A percentile compares a stretch with the other conserved stretches of the same genome.
Evolutionary conservation across 805 yeast genomes (phyloP).

Genomic region (Brettanomyces bruxellensis): DNA sequence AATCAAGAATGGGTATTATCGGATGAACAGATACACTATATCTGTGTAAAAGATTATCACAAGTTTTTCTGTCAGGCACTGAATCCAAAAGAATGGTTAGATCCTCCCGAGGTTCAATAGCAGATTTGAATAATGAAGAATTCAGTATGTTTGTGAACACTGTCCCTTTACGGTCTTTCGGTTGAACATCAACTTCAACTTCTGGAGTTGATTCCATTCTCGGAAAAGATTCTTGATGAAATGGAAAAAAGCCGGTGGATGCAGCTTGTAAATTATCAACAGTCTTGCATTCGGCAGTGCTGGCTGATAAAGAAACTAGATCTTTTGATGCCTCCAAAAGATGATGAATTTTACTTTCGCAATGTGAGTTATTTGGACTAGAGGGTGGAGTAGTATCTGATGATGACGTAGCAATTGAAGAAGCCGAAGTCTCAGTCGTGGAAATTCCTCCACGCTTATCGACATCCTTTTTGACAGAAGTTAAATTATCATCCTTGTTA

Average conservation of each 20-base stretch:
- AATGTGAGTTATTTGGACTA: not conserved
- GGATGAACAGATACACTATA: slow-evolving; percentile 47
- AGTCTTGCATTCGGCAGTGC: slow-evolving; percentile 1
- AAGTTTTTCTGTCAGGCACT: slow-evolving; percentile 37
- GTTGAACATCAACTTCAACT: not conserved
- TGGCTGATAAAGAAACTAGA: not conserved
- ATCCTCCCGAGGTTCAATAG: slow-evolving; percentile 17
- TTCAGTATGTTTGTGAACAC: slow-evolving; percentile 20
- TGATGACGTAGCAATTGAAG: not conserved
- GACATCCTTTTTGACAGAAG: not conserved
- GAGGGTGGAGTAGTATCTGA: not conserved
- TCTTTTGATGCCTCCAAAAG: not conserved
- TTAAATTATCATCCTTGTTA: not conserved
- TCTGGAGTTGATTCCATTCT: slow-evolving; percentile 5
- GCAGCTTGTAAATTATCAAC: slow-evolving; percentile 6
- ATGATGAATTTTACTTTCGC: not conserved
- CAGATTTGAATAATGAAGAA: slow-evolving; percentile 9
- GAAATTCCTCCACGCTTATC: not conserved
- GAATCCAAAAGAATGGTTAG: slow-evolving; percentile 25
- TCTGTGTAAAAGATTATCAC: slow-evolving; percentile 38
- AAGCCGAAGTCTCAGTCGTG: not conserved
- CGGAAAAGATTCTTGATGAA: slow-evolving; percentile 3
- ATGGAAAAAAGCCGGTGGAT: not conserved
- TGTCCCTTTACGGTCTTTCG: slow-evolving; percentile 10
- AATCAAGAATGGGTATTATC: slow-evolving; percentile 43